Base-by-base conservation (phyloP, 2,329 filamentous ascomycete species). In the Neonectria coccinea region DNA sequence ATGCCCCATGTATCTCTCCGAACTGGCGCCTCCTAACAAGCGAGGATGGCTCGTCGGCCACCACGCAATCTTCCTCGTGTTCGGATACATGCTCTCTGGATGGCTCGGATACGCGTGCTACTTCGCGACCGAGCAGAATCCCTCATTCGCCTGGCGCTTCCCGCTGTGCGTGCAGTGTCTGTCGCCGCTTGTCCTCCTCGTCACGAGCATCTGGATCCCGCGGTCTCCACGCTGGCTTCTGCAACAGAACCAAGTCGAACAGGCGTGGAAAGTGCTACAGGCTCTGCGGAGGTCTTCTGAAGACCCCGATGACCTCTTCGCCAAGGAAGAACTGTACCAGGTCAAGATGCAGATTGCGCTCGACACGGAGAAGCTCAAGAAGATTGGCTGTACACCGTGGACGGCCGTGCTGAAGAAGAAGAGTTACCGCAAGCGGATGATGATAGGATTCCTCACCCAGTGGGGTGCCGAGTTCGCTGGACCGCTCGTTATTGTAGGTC, bases 391-490 rank as follows among this genome's bases (percentile, higher is more conserved):
- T n/a, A 79, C 71, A 1, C 78, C 80, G 0, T 84, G 82, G 81
- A 79, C 72, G 41, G 82, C 82, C 0, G 77, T 83, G 0, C n/a
- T 83, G 22, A 80, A 79, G 69, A 84, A 82, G 70, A 79, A 78
- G 62, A 82, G 81, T 9, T 84, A 84, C 65, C 76, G 83, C 18
- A 85, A 84, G 75, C 76, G 84, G 1, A 84, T 86, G 82, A 76
- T 80, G 1, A 83, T 86, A 45, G 83, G 83, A 0, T 86, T 85
- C 64, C 73, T 85, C 39, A 85, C 83, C 0, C 84, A 85, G 67
- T 86, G 83, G 82, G 83, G 83, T 22, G 83, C 83, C 2, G 83
- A 85, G 57, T 85, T 85, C 69, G 82, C 79, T n/a, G 84, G 84
- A 0, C 82, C 83, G 11, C 75, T 86, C 1, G 82, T 86, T 16